These are phyloP conservation scores for Tieghemostelium lacteum DNA, from an alignment of 78 protist genomes.

Conservation along the genomic window DNA sequence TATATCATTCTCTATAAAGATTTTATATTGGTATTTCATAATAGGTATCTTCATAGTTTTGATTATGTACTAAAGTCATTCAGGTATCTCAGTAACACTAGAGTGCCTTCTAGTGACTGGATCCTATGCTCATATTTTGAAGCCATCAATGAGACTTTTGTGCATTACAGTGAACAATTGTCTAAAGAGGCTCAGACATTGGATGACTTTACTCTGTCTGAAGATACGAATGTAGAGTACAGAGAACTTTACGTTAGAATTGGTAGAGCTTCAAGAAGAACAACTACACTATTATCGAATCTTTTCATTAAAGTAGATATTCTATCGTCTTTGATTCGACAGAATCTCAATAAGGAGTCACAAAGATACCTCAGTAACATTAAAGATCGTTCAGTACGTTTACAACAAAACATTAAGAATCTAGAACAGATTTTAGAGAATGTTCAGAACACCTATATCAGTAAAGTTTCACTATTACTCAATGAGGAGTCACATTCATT, in stretches of 20 bases:
- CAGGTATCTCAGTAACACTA: slow-evolving; percentile 11
- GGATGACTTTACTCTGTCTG: slow-evolving; percentile 35
- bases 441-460: slow-evolving; percentile 33
- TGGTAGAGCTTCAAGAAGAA: slow-evolving; percentile 52
- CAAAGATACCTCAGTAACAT: slow-evolving; percentile 27
- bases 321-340: slow-evolving; percentile 40
- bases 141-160: slow-evolving; percentile 28
- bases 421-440: slow-evolving; percentile 55
- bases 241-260: slow-evolving; percentile 42
- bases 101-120: slow-evolving; percentile 26
- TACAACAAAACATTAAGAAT: slow-evolving; percentile 46
- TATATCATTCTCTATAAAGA: slow-evolving; percentile 18
- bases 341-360: slow-evolving; percentile 16
- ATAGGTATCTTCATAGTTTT: slow-evolving; percentile 15
- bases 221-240: slow-evolving; percentile 3
- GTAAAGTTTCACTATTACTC: slow-evolving; percentile 37
- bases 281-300: slow-evolving; percentile 38
- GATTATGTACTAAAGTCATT: slow-evolving; percentile 42
- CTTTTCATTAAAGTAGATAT: slow-evolving; percentile 65
- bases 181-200: slow-evolving; percentile 25
- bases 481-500: slow-evolving; percentile 66
- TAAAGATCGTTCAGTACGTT: slow-evolving; percentile 35
- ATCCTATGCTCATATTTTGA: slow-evolving; percentile 39
- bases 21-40: slow-evolving; percentile 46
- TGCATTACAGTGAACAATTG: neutral